Base-by-base conservation (phyloP, 306 rosid genomes). In the Prunus mongolica region DNA sequence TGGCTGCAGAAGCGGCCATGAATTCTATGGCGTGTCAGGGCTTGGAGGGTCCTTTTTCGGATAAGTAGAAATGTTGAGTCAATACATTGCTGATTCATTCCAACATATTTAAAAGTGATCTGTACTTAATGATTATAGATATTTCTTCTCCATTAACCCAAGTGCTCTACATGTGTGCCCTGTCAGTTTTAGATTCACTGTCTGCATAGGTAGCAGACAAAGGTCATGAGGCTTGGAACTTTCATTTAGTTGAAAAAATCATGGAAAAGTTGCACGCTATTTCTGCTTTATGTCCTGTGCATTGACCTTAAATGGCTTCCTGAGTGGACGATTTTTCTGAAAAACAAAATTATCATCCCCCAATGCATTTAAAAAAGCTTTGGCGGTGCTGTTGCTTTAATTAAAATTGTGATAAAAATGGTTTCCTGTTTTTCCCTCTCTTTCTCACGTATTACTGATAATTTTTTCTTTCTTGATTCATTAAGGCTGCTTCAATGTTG, bases 401-500 rank as follows among this genome's bases (percentile, higher is more conserved):
- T 4, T 65, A 25, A 30, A 30, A 75, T 63, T 79, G 65, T 34
- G 69, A 77, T 71, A 61, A 55, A 38, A 63, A 62, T 14, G 28
- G 44, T 78, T 56, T 57, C 55, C 69, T 47, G 22, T 73, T 79
- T 38, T 71, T 72, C 65, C 76, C 38, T 70, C 8, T 60, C 6
- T 55, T 64, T 10, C 38, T 46, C 16, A 18, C 16, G 12, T 47
- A 2, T 34, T 38, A 34, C 64, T 45, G 32, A 81, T 56, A 1
- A 7, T 8, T 72, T 55, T 57, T 25, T 83, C 12, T 45, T 45
- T 60, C 3, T 14, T 38, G 49, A 22, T 67, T 64, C 19, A 44
- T 77, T 18, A 79, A 95, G 98, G 97, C 97, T 78, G 93, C 91
- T 82, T 95, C 98, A 45, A 95, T 95, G 98, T 84, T 92, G 86